These are phyloP conservation scores for Pichia norvegensis DNA, from an alignment of 1,139 yeast genomes.

Conservation along the genomic window DNA sequence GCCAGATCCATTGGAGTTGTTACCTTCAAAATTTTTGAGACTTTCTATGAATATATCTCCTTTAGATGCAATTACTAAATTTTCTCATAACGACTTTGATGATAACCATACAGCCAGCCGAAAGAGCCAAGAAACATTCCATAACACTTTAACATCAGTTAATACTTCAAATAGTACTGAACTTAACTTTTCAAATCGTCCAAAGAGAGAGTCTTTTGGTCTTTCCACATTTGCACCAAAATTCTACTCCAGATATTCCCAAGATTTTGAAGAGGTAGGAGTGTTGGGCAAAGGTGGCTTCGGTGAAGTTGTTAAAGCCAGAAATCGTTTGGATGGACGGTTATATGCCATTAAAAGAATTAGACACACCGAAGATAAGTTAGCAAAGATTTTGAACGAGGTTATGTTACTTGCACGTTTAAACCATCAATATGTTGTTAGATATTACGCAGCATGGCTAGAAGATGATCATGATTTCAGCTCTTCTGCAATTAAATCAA, in stretches of 20 bases:
- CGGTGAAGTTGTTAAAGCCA: conserved; percentile 94
- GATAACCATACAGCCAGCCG: not conserved
- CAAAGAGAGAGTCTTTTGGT: conserved; percentile 25
- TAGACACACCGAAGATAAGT: conserved; percentile 69
- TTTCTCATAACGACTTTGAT: not conserved
- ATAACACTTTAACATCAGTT: not conserved
- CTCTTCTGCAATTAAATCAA: conserved; percentile 24
- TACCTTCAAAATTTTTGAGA: conserved; percentile 75
- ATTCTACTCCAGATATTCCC: conserved; percentile 51
- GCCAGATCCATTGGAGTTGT: conserved; percentile 72
- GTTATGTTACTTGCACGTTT: conserved; percentile 86
- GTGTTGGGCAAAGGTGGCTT: conserved; percentile 92
- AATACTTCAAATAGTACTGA: not conserved
- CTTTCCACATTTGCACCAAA: conserved; percentile 17
- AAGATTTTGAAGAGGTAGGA: conserved; percentile 91
- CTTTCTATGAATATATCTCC: conserved; percentile 44
- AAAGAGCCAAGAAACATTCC: not conserved
- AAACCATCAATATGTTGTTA: conserved; percentile 90
- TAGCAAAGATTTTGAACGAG: conserved; percentile 78
- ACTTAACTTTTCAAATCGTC: conserved; percentile 1
- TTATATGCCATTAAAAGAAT: conserved; percentile 92
- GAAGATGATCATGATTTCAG: conserved; percentile 49
- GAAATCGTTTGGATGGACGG: conserved; percentile 88
- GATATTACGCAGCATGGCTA: conserved; percentile 96
- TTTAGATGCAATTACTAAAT: conserved; percentile 13